phyloP scores from a whole-genome alignment of 2,329 filamentous ascomycete genomes.

The Ophiostoma australiae region DNA sequence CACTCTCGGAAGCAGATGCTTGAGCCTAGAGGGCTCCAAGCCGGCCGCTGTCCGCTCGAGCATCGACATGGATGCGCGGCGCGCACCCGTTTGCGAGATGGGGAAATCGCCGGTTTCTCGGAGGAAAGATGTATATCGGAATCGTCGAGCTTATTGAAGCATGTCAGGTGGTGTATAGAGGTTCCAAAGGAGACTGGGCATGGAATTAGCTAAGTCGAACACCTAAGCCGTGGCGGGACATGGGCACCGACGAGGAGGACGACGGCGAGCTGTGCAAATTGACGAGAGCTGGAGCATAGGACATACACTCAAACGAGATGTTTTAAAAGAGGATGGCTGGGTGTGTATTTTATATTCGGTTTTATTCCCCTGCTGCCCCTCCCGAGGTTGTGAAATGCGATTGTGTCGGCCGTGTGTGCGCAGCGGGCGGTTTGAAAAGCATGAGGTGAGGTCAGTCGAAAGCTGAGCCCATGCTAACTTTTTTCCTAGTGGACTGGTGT shows the following conservation, averaged over 20 bases:
- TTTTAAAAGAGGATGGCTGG: background rate
- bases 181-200: background rate
- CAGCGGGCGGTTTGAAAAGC: background rate
- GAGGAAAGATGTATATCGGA: background rate
- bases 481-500: conserved; percentile 19
- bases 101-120: background rate
- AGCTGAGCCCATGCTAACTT: background rate
- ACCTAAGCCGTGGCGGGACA: background rate
- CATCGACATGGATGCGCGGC: conserved; percentile 32
- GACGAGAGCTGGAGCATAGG: background rate
- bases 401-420: background rate
- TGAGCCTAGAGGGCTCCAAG: conserved; percentile 53
- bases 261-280: background rate
- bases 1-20: conserved; percentile 45
- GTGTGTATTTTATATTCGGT: background rate
- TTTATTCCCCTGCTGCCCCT: background rate
- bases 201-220: background rate
- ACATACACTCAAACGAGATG: background rate
- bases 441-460: conserved; percentile 1
- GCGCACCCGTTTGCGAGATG: background rate
- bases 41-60: conserved; percentile 54
- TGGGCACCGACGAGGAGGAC: background rate
- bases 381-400: background rate
- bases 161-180: background rate
- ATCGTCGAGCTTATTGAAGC: background rate